phyloP scores from a whole-genome alignment of 495 filamentous ascomycete genomes.

The Amniculicola lignicola region DNA sequence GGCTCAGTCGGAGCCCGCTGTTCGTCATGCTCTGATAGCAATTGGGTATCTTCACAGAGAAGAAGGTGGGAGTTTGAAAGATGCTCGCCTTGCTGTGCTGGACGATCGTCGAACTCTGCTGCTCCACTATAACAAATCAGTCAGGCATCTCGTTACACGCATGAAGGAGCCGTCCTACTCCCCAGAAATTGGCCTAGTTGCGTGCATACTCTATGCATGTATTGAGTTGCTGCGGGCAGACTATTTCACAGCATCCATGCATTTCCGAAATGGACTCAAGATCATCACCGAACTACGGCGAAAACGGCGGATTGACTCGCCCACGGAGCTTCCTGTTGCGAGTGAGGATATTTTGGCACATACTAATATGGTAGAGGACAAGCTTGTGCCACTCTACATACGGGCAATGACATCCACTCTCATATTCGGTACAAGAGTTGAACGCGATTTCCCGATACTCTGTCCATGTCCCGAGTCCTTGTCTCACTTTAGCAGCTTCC shows the following conservation, averaged over 20 bases:
- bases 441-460: not conserved
- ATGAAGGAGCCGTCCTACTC: slow-evolving; percentile 15
- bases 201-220: slow-evolving; percentile 16
- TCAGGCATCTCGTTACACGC: slow-evolving; percentile 1
- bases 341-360: not conserved
- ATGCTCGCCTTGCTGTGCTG: slow-evolving; percentile 6
- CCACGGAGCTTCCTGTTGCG: not conserved
- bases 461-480: not conserved
- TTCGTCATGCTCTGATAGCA: slow-evolving; percentile 21
- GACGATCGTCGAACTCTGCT: slow-evolving; percentile 6
- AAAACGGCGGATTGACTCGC: not conserved
- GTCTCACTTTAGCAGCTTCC: not conserved
- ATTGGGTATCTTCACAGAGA: slow-evolving; percentile 17
- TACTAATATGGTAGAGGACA: not conserved
- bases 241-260: slow-evolving; percentile 12
- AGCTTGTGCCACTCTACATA: not conserved
- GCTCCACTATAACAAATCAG: slow-evolving; percentile 21
- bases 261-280: slow-evolving; percentile 12
- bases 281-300: not conserved
- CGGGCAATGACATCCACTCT: not conserved
- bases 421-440: not conserved
- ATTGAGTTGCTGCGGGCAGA: slow-evolving; percentile 18
- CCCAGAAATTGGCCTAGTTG: slow-evolving; percentile 9
- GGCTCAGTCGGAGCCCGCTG: slow-evolving; percentile 14
- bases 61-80: slow-evolving; percentile 12